These are phyloP conservation scores for Cytospora leucostoma DNA, from an alignment of 2,329 filamentous ascomycete species.

Conservation along the genomic window DNA sequence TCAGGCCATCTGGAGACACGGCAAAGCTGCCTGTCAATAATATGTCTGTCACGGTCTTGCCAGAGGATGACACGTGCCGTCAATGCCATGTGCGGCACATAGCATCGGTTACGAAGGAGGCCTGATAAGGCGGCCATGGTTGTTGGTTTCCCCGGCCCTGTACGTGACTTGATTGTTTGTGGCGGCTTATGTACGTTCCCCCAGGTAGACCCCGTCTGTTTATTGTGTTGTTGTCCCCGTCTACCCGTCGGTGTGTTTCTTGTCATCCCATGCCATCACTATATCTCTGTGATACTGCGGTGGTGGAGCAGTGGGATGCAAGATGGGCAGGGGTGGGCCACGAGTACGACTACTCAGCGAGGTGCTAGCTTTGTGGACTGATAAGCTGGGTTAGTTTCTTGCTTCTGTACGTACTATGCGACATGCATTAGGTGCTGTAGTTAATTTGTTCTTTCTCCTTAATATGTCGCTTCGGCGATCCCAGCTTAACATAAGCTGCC, in stretches of 20 bases:
- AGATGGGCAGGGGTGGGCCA: constrained; percentile 17
- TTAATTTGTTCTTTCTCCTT: constrained; percentile 4
- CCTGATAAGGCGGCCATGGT: constrained; percentile 11
- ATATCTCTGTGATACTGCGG: constrained; percentile 25
- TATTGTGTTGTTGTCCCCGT: neutral
- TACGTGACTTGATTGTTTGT: constrained; percentile 19
- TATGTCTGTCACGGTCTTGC: neutral
- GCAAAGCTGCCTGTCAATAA: constrained; percentile 6
- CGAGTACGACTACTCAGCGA: constrained; percentile 19
- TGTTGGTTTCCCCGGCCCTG: neutral
- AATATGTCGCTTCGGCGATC: neutral
- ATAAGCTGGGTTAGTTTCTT: constrained; percentile 13
- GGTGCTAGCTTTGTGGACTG: constrained; percentile 3
- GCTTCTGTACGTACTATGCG: constrained; percentile 13
- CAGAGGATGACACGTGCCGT: neutral
- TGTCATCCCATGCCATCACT: constrained; percentile 19
- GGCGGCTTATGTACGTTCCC: constrained; percentile 2
- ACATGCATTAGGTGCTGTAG: constrained; percentile 13
- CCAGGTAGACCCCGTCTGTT: neutral
- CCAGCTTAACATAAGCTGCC: no score
- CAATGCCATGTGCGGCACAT: constrained; percentile 8
- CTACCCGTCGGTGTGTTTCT: neutral
- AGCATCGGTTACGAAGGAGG: constrained; percentile 3
- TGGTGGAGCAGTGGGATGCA: constrained; percentile 17
- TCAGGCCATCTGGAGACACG: constrained; percentile 3